Percentiles rank a stretch among this genome's conserved stretches.
These are phyloP conservation scores for Jamesozyma hellenica DNA, from an alignment of 805 yeast species.

Conservation along the genomic window DNA sequence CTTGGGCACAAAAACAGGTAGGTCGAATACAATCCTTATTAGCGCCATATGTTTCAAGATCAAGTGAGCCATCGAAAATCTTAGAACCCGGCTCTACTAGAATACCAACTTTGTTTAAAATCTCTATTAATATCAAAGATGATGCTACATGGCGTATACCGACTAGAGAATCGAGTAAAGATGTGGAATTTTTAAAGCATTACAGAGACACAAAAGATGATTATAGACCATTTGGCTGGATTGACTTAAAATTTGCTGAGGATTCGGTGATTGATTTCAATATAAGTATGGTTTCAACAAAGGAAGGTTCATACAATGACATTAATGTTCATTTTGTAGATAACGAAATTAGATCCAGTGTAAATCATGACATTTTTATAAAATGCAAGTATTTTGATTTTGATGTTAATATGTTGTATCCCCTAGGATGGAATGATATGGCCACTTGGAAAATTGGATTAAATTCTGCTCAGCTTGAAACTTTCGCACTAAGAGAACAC, in stretches of 20 bases:
- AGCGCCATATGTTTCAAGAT: slow-evolving; percentile 57
- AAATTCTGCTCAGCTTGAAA: slow-evolving; percentile 40
- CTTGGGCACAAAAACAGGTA: slow-evolving; percentile 91
- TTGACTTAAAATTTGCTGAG: slow-evolving; percentile 55
- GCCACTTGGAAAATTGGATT: slow-evolving; percentile 58
- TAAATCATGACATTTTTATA: slow-evolving; percentile 76
- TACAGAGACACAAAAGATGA: slow-evolving; percentile 28
- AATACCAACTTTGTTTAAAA: slow-evolving; percentile 43
- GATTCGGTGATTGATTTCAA: slow-evolving; percentile 41
- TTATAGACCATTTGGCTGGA: slow-evolving; percentile 80
- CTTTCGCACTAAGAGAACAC: slow-evolving; percentile 77
- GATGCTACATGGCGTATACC: slow-evolving; percentile 69
- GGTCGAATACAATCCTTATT: slow-evolving; percentile 51
- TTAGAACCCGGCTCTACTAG: slow-evolving; percentile 44
- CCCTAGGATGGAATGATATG: slow-evolving; percentile 74
- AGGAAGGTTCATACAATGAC: slow-evolving; percentile 45
- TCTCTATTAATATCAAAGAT: slow-evolving; percentile 50
- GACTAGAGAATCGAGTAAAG: slow-evolving; percentile 75
- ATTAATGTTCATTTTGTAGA: slow-evolving; percentile 37
- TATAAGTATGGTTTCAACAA: slow-evolving; percentile 44
- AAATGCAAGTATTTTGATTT: slow-evolving; percentile 49
- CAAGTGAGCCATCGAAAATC: slow-evolving; percentile 36
- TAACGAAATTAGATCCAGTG: slow-evolving; percentile 68
- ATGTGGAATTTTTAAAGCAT: slow-evolving; percentile 34
- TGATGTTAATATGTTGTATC: slow-evolving; percentile 52